Conservation (phyloP, 139 green algal genomes). For the Coelastrella sp. region DNA sequence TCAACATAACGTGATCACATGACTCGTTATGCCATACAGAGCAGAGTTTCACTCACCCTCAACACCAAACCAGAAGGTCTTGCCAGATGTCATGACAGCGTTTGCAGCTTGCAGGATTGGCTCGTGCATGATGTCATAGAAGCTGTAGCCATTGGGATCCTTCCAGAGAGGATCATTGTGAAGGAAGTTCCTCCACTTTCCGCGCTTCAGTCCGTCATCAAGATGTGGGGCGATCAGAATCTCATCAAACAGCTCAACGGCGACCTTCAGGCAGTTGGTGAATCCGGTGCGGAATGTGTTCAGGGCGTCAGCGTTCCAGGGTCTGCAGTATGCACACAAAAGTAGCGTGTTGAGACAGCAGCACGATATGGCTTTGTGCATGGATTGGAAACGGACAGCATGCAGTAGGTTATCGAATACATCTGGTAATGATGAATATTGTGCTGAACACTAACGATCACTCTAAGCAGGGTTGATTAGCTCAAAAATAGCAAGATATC, state of each 20-base stretch:
- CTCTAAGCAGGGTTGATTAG: no score
- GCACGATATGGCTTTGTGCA: no score
- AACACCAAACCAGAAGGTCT: constrained; percentile 36
- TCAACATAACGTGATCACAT: constrained; percentile 40
- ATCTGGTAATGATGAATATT: no score
- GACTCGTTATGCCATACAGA: not conserved
- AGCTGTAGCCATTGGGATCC: constrained; percentile 46
- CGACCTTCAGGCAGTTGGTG: constrained; percentile 43
- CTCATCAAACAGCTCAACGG: constrained; percentile 39
- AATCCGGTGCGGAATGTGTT: constrained; percentile 26
- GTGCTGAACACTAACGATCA: no score
- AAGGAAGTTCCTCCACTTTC: constrained; percentile 54
- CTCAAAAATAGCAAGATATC: no score
- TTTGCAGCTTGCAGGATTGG: constrained; percentile 50
- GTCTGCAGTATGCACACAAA: not conserved
- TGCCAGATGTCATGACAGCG: constrained; percentile 9
- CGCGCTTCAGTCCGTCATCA: constrained; percentile 35
- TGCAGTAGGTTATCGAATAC: no score
- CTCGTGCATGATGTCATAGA: constrained; percentile 49
- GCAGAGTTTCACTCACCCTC: constrained; percentile 43
- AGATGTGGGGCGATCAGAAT: constrained; percentile 45
- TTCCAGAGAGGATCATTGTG: constrained; percentile 44
- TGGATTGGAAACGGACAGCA: no score
- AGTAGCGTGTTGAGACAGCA: not conserved
- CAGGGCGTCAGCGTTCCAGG: not conserved